Base-by-base conservation (phyloP, 768 basidiomycete genomes). In the Phylloporus arenicola region DNA sequence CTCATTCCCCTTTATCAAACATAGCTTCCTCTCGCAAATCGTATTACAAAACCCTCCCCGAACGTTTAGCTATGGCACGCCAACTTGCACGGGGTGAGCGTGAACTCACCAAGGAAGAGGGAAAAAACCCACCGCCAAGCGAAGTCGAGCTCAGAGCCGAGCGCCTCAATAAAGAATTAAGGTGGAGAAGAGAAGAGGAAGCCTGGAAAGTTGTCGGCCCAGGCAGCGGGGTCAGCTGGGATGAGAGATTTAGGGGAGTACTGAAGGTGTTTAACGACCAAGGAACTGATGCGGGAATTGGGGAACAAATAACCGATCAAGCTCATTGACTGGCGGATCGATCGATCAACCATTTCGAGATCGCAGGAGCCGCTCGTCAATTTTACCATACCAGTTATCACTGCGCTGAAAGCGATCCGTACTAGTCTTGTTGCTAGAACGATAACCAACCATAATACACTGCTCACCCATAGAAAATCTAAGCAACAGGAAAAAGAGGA, bases 61-160 rank as follows among this genome's bases (percentile, higher is more conserved):
- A 72, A 24, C 82, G 82, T 64, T 72, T 98, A 13, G 74, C 73
- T 20, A 79, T 75, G 2, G 90, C 92, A 20, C 82, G 94, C 17
- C 84, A 81, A 42, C 77, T 96, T 13, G 80, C 86, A 8, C 77
- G 79, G 8, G 83, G 89, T 2, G 79, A 76, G 27, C 78, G 92
- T 12, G 86, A 92, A 58, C 82, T 85, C n/a, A 95, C 92, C 13
- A 88, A 87, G 62, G 88, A 87, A 52, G 95, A 97, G 68, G 59
- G 68, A 39, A 75, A 74, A 13, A 78, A 86, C 58, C 89, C 91
- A 3, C 90, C 92, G 4, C 83, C 82, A 25, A 92, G 87, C 1
- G 92, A 97, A 69, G 85, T 89, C 19, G 90, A 96, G 63, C 73
- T 98, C 50, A 81, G 87, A 40, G 85, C 85, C 34, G 92, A 97